Evolutionary conservation across 192 early-diverging fungal species (phyloP).

Genomic region (Chytriomyces sp.): DNA sequence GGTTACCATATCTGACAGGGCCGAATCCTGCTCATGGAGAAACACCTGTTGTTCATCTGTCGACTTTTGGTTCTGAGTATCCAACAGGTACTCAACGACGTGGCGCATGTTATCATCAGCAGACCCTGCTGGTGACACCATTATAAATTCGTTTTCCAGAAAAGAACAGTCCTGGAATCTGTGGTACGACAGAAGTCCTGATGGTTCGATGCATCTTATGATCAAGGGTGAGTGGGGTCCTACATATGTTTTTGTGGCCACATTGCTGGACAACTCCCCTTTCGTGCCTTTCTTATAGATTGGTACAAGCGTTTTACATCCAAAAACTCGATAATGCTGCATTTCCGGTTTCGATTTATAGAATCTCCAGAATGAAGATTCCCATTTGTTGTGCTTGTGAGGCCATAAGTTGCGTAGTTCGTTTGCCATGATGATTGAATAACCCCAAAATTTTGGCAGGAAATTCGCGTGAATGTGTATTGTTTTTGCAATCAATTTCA

Average conservation of each 20-base stretch:
- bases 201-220: not conserved
- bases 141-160: not conserved
- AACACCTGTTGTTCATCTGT: no score
- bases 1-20: not conserved
- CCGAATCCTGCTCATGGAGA: no score
- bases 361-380: constrained; percentile 2
- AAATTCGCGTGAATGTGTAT: not conserved
- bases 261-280: constrained; percentile 9
- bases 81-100: no score
- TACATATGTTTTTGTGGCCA: constrained; percentile 18
- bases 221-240: constrained; percentile 23
- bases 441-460: not conserved
- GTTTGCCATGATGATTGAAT: not conserved
- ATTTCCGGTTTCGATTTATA: constrained; percentile 6
- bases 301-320: not conserved
- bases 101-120: no score
- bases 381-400: not conserved
- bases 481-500: not conserved
- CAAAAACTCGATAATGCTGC: constrained; percentile 7
- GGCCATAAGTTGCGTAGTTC: constrained; percentile 1
- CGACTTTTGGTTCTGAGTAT: no score
- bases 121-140: not conserved
- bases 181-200: not conserved
- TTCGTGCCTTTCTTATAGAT: constrained; percentile 14
- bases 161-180: constrained; percentile 8